Percentiles rank a stretch among this genome's conserved stretches.
These are phyloP conservation scores for Ophiostoma perfectum DNA, from an alignment of 2,329 filamentous ascomycete genomes.

Conservation along the genomic window DNA sequence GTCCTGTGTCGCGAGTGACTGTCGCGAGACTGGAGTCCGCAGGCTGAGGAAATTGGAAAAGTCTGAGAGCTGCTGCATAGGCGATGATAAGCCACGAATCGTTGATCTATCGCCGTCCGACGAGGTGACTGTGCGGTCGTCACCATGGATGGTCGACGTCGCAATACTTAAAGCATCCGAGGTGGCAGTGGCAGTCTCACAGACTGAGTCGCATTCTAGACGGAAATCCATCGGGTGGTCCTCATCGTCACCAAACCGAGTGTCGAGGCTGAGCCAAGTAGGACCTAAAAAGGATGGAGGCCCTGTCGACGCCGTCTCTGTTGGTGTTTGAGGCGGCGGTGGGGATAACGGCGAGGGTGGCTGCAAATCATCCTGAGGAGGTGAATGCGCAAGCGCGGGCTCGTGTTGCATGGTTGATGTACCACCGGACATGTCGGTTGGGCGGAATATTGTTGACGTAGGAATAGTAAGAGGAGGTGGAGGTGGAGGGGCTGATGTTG, in stretches of 20 bases:
- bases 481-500: neutral
- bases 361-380: neutral
- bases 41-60: conserved; percentile 37
- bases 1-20: conserved; percentile 8
- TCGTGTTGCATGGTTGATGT: neutral
- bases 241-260: neutral
- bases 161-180: neutral
- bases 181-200: conserved; percentile 8
- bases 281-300: neutral
- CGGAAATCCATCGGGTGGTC: conserved; percentile 5
- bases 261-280: conserved; percentile 11
- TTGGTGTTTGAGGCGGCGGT: neutral
- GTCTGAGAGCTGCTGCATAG: conserved; percentile 29
- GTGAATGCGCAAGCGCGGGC: neutral
- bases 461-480: neutral
- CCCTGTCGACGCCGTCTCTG: neutral
- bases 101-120: conserved; percentile 23
- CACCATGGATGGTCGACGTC: neutral
- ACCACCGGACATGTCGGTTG: too few species aligned
- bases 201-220: conserved; percentile 21
- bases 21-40: neutral
- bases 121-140: conserved; percentile 3
- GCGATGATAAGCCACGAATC: conserved; percentile 2
- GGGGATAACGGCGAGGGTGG: neutral
- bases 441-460: neutral